A percentile compares a stretch with the other conserved stretches of the same genome.
These are phyloP conservation scores for Xylaria multiplex DNA, from an alignment of 2,329 filamentous ascomycete genomes.

Conservation along the genomic window DNA sequence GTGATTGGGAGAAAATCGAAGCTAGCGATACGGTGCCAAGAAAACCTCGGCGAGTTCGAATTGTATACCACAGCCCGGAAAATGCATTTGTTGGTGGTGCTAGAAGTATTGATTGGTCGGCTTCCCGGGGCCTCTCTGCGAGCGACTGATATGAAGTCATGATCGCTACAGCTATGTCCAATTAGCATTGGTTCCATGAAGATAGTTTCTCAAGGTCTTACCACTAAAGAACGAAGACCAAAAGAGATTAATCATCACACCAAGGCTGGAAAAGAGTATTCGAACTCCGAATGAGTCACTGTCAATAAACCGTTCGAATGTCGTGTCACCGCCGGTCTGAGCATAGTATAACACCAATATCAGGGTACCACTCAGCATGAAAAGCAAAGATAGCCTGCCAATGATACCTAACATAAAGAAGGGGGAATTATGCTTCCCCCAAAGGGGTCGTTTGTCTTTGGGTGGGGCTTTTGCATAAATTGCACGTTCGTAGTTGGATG, in stretches of 20 bases:
- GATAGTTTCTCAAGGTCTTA: slow-evolving; percentile 38
- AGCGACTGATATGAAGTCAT: slow-evolving; percentile 53
- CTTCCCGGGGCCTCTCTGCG: slow-evolving; percentile 25
- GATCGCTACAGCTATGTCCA: slow-evolving; percentile 48
- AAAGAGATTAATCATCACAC: slow-evolving; percentile 52
- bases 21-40: slow-evolving; percentile 25
- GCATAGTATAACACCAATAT: slow-evolving; percentile 53
- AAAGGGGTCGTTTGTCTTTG: neutral
- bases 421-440: neutral
- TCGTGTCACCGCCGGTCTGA: slow-evolving; percentile 48
- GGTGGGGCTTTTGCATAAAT: neutral
- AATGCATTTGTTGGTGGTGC: slow-evolving; percentile 32
- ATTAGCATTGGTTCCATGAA: neutral
- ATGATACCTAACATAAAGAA: slow-evolving; percentile 32
- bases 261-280: slow-evolving; percentile 54
- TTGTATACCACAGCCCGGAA: slow-evolving; percentile 24
- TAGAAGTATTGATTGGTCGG: slow-evolving; percentile 15
- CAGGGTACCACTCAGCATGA: slow-evolving; percentile 45
- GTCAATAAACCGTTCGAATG: slow-evolving; percentile 56
- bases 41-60: slow-evolving; percentile 23
- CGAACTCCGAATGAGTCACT: slow-evolving; percentile 52
- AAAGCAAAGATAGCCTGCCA: slow-evolving; percentile 17
- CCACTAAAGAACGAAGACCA: slow-evolving; percentile 53
- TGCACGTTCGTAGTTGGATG: neutral
- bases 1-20: slow-evolving; percentile 24